Conservation (phyloP, 768 basidiomycete genomes). For the Kwoniella botswanensis region DNA sequence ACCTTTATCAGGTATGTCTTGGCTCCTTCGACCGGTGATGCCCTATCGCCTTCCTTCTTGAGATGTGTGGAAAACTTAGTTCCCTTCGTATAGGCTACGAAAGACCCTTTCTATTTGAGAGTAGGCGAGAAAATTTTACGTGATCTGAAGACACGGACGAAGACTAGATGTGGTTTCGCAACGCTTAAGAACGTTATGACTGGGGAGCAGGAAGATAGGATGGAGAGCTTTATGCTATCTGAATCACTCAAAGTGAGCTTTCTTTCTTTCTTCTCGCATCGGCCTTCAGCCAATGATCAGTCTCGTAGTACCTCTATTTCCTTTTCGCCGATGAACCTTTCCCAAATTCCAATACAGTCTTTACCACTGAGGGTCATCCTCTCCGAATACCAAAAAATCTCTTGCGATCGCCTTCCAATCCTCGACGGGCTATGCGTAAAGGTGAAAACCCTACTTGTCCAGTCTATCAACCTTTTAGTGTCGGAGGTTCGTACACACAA, state of each 20-base stretch:
- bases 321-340: constrained; percentile 79
- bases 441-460: constrained; percentile 64
- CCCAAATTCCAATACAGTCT: constrained; percentile 84
- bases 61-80: background rate
- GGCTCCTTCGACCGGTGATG: too few species aligned
- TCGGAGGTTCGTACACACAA: constrained; percentile 13
- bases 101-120: constrained; percentile 88
- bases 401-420: constrained; percentile 66
- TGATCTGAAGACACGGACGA: constrained; percentile 75
- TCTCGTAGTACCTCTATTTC: constrained; percentile 82
- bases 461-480: constrained; percentile 61
- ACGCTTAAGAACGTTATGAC: constrained; percentile 76
- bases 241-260: constrained; percentile 81
- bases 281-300: constrained; percentile 12
- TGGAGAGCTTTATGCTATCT: constrained; percentile 95
- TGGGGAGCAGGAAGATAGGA: constrained; percentile 75
- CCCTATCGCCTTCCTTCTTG: too few species aligned
- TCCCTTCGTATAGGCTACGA: constrained; percentile 71
- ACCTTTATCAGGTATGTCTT: constrained; percentile 69
- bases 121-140: constrained; percentile 82
- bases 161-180: constrained; percentile 83
- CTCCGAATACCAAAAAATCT: constrained; percentile 68
- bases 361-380: constrained; percentile 95
- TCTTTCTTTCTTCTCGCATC: background rate
- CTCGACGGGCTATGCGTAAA: constrained; percentile 61